Conservation (phyloP, 768 basidiomycete species). For the Trametes punicea region DNA sequence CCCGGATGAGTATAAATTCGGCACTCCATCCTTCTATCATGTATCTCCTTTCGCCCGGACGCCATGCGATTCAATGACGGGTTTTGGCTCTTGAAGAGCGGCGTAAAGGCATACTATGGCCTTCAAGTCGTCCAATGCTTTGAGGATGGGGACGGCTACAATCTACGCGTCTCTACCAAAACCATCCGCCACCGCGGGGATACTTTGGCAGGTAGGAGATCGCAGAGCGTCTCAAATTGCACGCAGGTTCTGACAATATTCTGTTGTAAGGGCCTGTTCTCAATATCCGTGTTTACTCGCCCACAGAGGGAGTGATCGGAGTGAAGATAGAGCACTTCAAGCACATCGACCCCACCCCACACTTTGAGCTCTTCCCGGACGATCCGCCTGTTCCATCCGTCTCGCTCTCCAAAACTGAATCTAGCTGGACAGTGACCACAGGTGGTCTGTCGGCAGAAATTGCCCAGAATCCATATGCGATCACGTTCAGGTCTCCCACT, state of each 20-base stretch:
- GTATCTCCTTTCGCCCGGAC: neutral
- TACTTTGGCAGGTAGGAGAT: constrained; percentile 49
- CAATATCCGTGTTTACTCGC: constrained; percentile 49
- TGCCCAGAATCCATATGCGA: constrained; percentile 55
- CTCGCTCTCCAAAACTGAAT: constrained; percentile 31
- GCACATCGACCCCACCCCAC: constrained; percentile 39
- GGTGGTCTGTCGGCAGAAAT: constrained; percentile 55
- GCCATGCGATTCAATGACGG: constrained; percentile 73
- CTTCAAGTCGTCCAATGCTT: constrained; percentile 55
- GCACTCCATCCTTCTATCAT: neutral
- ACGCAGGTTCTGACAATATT: constrained; percentile 16
- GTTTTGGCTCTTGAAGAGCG: constrained; percentile 64
- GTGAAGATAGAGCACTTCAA: constrained; percentile 56
- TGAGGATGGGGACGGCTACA: constrained; percentile 44
- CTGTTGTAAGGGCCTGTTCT: constrained; percentile 43
- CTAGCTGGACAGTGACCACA: constrained; percentile 36
- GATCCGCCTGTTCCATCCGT: constrained; percentile 46
- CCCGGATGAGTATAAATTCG: constrained; percentile 12
- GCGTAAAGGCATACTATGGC: constrained; percentile 57
- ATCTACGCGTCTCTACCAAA: constrained; percentile 58
- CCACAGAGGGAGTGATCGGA: constrained; percentile 52
- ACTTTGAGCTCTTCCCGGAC: constrained; percentile 63
- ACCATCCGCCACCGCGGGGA: constrained; percentile 62
- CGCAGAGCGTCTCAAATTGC: neutral
- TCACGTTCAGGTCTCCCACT: constrained; percentile 55